Percentiles rank a stretch among this genome's conserved stretches.
These are phyloP conservation scores for Daedaleopsis nitida DNA, from an alignment of 768 basidiomycete species.

Conservation along the genomic window DNA sequence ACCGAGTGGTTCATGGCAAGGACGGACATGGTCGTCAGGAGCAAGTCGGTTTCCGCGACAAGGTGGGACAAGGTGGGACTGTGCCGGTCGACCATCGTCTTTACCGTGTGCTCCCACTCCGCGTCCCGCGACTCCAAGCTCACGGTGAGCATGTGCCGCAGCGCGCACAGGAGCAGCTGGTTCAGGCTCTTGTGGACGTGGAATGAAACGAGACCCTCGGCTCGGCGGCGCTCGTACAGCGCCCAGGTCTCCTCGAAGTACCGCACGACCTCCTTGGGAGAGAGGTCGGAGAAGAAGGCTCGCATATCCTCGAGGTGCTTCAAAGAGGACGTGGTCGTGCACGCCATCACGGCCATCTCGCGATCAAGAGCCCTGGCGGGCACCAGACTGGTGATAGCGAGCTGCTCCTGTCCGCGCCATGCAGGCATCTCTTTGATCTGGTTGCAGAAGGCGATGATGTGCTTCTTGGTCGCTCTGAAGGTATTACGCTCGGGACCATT, in stretches of 20 bases:
- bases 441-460: not conserved
- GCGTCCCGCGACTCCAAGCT: not conserved
- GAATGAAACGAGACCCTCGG: not conserved
- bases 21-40: not conserved
- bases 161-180: not conserved
- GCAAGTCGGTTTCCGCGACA: not conserved
- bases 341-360: slow-evolving; percentile 3
- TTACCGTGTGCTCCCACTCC: not conserved
- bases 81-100: not conserved
- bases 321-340: slow-evolving; percentile 4
- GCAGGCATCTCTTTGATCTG: slow-evolving; percentile 1
- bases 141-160: not conserved
- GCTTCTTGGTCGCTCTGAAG: not conserved
- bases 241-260: not conserved
- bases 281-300: not conserved
- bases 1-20: not conserved
- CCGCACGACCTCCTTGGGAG: not conserved
- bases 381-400: not conserved
- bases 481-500: not conserved
- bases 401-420: slow-evolving; percentile 11
- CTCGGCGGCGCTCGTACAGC: not conserved
- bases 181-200: not conserved
- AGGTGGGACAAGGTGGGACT: not conserved
- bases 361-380: not conserved
- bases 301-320: not conserved